These are phyloP conservation scores for Didymella glomerata DNA, from an alignment of 2,329 filamentous ascomycete species.

Conservation along the genomic window DNA sequence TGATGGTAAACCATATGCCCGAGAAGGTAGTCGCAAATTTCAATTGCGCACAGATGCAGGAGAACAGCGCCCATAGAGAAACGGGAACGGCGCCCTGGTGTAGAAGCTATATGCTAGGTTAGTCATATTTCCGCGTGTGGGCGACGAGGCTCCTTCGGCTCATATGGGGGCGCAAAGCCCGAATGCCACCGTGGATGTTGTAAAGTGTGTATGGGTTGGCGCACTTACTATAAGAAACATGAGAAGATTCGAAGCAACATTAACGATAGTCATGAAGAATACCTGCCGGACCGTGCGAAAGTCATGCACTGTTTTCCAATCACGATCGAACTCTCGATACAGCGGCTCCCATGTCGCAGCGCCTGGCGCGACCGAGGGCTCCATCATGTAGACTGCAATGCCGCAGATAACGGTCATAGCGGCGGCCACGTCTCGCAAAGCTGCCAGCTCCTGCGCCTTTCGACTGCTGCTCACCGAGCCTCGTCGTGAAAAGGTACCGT, in stretches of 20 bases:
- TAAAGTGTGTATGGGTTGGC: background rate
- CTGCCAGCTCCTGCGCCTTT: slow-evolving; percentile 36
- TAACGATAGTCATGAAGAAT: slow-evolving; percentile 39
- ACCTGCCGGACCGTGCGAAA: slow-evolving; percentile 37
- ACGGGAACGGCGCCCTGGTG: slow-evolving; percentile 41
- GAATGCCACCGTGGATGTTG: background rate
- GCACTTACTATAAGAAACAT: slow-evolving; percentile 45
- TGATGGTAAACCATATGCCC: slow-evolving; percentile 41
- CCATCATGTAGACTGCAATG: slow-evolving; percentile 39
- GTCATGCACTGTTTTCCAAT: slow-evolving; percentile 43
- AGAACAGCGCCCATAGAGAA: slow-evolving; percentile 40
- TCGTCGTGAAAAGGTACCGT: slow-evolving; percentile 43
- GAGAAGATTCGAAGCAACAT: slow-evolving; percentile 38
- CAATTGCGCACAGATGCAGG: slow-evolving; percentile 42
- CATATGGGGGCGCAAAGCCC: background rate
- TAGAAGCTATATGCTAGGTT: slow-evolving; percentile 32
- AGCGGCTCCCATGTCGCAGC: slow-evolving; percentile 42
- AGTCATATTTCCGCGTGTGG: background rate
- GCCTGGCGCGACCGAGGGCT: slow-evolving; percentile 37
- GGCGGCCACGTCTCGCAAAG: slow-evolving; percentile 42
- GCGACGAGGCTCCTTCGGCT: background rate
- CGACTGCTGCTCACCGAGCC: slow-evolving; percentile 33
- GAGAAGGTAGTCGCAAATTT: slow-evolving; percentile 34
- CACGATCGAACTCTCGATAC: slow-evolving; percentile 31
- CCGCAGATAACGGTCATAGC: slow-evolving; percentile 40